Evolutionary conservation across 1,284 basidiomycete species (phyloP).

Genomic region (Ganoderma multipileum): DNA sequence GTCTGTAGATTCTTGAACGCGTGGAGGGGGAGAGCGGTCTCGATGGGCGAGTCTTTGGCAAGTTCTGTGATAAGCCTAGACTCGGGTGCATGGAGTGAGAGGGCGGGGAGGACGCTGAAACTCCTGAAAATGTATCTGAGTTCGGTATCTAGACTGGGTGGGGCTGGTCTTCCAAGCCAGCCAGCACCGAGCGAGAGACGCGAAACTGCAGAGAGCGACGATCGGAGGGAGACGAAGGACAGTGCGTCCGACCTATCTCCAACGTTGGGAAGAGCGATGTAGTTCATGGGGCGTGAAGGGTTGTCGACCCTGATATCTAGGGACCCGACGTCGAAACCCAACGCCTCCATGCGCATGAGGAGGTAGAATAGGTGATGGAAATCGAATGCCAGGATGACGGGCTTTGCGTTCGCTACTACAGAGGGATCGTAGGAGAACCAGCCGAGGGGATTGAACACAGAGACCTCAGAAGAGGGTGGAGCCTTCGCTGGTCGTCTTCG

Average conservation of each 20-base stretch:
- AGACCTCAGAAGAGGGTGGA: slow-evolving; percentile 40
- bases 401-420: slow-evolving; percentile 48
- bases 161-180: slow-evolving; percentile 72
- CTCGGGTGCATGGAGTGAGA: slow-evolving; percentile 67
- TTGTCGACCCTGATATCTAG: slow-evolving; percentile 79
- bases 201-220: slow-evolving; percentile 81
- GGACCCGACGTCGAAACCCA: slow-evolving; percentile 78
- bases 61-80: slow-evolving; percentile 75
- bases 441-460: slow-evolving; percentile 62
- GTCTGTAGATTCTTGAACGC: slow-evolving; percentile 84
- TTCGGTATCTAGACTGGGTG: slow-evolving; percentile 69
- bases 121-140: slow-evolving; percentile 88
- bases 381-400: slow-evolving; percentile 75
- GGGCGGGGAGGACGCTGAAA: slow-evolving; percentile 87
- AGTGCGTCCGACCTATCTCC: slow-evolving; percentile 76
- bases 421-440: slow-evolving; percentile 62
- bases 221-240: slow-evolving; percentile 81
- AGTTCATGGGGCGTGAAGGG: slow-evolving; percentile 78
- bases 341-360: slow-evolving; percentile 84
- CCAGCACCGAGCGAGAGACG: slow-evolving; percentile 71
- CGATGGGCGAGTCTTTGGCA: slow-evolving; percentile 72
- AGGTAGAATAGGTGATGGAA: slow-evolving; percentile 89
- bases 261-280: slow-evolving; percentile 63
- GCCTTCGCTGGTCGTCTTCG: slow-evolving; percentile 57
- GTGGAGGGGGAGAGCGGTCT: slow-evolving; percentile 82